Evolutionary conservation across 1,284 basidiomycete genomes (phyloP).

Genomic region (Tausonia pullulans): DNA sequence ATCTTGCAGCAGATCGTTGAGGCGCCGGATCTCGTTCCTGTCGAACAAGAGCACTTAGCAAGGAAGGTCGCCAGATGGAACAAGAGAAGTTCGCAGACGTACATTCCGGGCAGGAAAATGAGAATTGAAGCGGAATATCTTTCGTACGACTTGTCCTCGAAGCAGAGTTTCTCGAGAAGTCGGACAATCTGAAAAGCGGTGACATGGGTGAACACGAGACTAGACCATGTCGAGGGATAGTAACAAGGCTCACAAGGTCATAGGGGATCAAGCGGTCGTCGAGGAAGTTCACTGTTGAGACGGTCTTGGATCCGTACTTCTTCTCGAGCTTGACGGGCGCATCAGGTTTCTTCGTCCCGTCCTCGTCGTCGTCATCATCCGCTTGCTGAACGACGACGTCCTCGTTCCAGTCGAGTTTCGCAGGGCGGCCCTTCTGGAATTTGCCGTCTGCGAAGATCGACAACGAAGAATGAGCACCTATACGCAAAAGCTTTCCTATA

Average conservation of each 20-base stretch:
- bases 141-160: constrained; percentile 45
- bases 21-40: constrained; percentile 68
- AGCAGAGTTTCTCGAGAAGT: constrained; percentile 81
- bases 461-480: not conserved
- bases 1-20: constrained; percentile 69
- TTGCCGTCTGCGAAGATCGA: constrained; percentile 42
- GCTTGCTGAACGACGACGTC: constrained; percentile 48
- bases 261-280: constrained; percentile 86
- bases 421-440: constrained; percentile 48
- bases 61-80: not conserved
- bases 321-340: constrained; percentile 50
- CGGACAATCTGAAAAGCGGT: constrained; percentile 45
- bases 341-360: constrained; percentile 19
- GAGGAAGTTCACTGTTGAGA: constrained; percentile 69
- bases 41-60: not conserved
- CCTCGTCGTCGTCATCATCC: constrained; percentile 58
- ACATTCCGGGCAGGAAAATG: constrained; percentile 86
- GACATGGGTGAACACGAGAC: not conserved
- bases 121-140: constrained; percentile 71
- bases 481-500: not conserved
- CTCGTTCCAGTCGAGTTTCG: constrained; percentile 60
- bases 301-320: constrained; percentile 60
- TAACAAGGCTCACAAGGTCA: constrained; percentile 44
- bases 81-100: not conserved
- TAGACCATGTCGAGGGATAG: no score